Evolutionary conservation across 2,329 filamentous ascomycete genomes (phyloP).

Genomic region (Arthrobotrys entomopaga): DNA sequence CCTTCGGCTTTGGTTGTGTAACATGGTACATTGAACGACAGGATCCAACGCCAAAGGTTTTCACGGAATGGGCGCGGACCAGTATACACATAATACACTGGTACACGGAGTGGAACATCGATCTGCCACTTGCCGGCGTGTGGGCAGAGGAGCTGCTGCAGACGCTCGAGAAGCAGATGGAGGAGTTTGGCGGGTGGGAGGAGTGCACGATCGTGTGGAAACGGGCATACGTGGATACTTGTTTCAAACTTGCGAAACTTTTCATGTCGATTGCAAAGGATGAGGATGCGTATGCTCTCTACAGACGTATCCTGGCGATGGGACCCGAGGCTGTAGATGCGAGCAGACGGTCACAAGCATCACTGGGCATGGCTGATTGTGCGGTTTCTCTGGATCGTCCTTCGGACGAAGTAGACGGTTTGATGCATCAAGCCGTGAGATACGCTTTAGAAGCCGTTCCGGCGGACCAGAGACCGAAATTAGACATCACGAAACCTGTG

Average conservation of each 20-base stretch:
- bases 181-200: conserved; percentile 47
- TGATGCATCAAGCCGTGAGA: conserved; percentile 37
- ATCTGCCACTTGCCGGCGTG: conserved; percentile 29
- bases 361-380: conserved; percentile 32
- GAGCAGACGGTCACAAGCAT: conserved; percentile 35
- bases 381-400: conserved; percentile 18
- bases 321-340: conserved; percentile 35
- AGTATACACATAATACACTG: conserved; percentile 37
- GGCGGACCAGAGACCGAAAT: conserved; percentile 10
- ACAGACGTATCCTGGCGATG: conserved; percentile 43
- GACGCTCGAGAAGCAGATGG: conserved; percentile 44
- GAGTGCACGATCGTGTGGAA: conserved; percentile 40
- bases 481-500: conserved; percentile 35
- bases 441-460: conserved; percentile 37
- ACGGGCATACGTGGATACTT: conserved; percentile 25
- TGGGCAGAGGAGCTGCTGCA: conserved; percentile 20
- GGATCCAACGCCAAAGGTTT: conserved; percentile 37
- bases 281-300: conserved; percentile 43
- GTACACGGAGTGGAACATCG: conserved; percentile 23
- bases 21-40: conserved; percentile 35
- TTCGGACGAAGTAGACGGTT: conserved; percentile 21
- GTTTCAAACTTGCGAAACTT: conserved; percentile 34
- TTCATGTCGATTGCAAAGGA: conserved; percentile 28
- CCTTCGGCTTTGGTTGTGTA: conserved; percentile 36
- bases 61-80: conserved; percentile 34